phyloP scores from a whole-genome alignment of 2,329 filamentous ascomycete species.

The Nigrospora osmanthi region DNA sequence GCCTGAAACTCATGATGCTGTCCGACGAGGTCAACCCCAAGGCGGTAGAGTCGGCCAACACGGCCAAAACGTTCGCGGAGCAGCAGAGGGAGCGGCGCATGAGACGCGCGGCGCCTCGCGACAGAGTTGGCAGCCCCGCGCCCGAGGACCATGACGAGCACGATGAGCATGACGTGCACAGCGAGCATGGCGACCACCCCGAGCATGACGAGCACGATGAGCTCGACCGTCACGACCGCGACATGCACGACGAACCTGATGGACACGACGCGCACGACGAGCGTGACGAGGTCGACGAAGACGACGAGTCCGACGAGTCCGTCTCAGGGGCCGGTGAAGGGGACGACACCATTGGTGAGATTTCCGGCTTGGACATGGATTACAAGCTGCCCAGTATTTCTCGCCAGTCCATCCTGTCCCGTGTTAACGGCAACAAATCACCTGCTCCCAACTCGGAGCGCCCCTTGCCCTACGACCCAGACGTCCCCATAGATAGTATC shows the following conservation, averaged over 20 bases:
- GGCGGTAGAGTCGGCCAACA: conserved; percentile 19
- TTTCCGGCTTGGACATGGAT: conserved; percentile 48
- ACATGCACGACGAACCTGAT: conserved; percentile 6
- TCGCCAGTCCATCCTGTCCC: conserved; percentile 84
- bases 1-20: conserved; percentile 82
- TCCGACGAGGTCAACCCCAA: conserved; percentile 48
- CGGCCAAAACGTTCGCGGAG: conserved; percentile 51
- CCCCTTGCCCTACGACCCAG: conserved; percentile 67
- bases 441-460: conserved; percentile 50
- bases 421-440: conserved; percentile 64
- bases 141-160: conserved; percentile 28
- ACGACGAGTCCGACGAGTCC: no score
- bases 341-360: conserved; percentile 52
- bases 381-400: conserved; percentile 76
- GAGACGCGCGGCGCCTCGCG: conserved; percentile 50
- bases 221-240: conserved; percentile 9
- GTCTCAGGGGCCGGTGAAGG: conserved; percentile 34
- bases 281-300: not conserved
- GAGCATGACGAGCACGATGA: conserved; percentile 26
- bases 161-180: no score
- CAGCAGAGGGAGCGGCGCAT: conserved; percentile 63
- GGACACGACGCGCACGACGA: conserved; percentile 5
- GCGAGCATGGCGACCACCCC: no score
- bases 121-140: conserved; percentile 33
- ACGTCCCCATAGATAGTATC: conserved; percentile 81